Evolutionary conservation across 1,284 basidiomycete species (phyloP), one percentile per base, ranked within the genome.

Genomic region (Rugosomyces carneus): DNA sequence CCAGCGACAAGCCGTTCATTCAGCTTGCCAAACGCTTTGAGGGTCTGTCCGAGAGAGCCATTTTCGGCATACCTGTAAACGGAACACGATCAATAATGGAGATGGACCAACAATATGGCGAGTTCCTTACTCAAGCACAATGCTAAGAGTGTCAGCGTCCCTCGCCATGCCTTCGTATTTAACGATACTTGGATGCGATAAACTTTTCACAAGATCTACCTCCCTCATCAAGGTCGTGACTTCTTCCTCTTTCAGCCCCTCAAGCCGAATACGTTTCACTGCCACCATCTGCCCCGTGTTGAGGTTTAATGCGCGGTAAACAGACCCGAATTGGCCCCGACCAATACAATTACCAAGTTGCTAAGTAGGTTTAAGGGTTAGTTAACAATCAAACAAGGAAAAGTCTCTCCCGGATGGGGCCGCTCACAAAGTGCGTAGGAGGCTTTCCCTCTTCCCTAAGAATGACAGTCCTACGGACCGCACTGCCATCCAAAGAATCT

Each of bases 271-370:
- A 15, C 91, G 84, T 68, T 96, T 96, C 49, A 96, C 90, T 16
- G 93, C 93, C 16, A 94, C 92, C 80, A 92, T 93, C 65, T 94
- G 89, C 24, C 91, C 94, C 1, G 84, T 92, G 55, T 87, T 88
- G 57, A 96, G 69, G 63, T 97, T 94, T 47, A 98, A 72, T 3
- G 94, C 93, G 15, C 91, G 81, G 64, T 95, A 97, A 6, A 97
- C 94, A 9, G 92, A 83, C 18, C 94, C 94, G 64, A 97, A 98
- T 68, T 98, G 94, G 5, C 94, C 94, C 42, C 89, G 81, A 2
- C 94, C 94, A 53, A 98, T 95, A 64, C 92, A 94, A 64, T 96
- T 94, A 27, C 93, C 93, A 15, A 96, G 72, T 89, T 93, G 90
- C 91, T 94, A 54, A 39, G 18, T 13, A 29, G 19, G 40, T 15